A percentile compares a stretch with the other conserved stretches of the same genome.
phyloP scores from a whole-genome alignment of 2,329 filamentous ascomycete genomes.

The Colletotrichum sp. region DNA sequence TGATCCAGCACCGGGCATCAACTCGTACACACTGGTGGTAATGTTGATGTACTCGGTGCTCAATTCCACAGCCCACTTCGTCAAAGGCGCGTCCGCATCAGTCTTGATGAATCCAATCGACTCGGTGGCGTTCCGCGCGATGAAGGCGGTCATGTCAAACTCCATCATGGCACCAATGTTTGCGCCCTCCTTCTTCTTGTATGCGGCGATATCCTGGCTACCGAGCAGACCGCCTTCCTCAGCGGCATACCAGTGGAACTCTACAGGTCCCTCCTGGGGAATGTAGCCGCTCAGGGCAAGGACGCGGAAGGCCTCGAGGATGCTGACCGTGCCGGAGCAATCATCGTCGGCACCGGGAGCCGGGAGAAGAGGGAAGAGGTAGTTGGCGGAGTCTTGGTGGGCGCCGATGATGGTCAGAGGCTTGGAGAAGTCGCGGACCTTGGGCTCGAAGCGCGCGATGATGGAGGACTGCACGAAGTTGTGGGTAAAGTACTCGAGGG shows the following conservation, averaged over 20 bases:
- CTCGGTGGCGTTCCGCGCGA: constrained; percentile 41
- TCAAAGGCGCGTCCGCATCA: constrained; percentile 38
- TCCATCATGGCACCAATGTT: constrained; percentile 79
- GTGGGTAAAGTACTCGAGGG: constrained; percentile 62
- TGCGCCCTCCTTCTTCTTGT: constrained; percentile 66
- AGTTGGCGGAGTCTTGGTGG: constrained; percentile 77
- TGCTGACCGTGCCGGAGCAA: constrained; percentile 74
- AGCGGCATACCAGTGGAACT: constrained; percentile 84
- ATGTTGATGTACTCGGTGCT: constrained; percentile 42
- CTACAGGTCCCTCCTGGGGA: constrained; percentile 52
- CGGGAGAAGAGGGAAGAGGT: constrained; percentile 71
- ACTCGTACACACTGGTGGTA: constrained; percentile 35
- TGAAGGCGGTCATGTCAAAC: constrained; percentile 47
- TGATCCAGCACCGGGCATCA: constrained; percentile 37
- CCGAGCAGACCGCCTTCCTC: constrained; percentile 73
- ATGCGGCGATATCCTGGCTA: constrained; percentile 69
- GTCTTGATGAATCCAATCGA: constrained; percentile 44
- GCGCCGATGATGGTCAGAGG: constrained; percentile 65
- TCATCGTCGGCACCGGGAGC: constrained; percentile 79
- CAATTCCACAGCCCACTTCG: constrained; percentile 37
- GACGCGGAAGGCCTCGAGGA: constrained; percentile 73
- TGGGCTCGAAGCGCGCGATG: constrained; percentile 67
- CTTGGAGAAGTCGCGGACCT: constrained; percentile 35
- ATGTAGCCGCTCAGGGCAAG: constrained; percentile 53
- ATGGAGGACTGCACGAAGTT: constrained; percentile 74